Conservation (phyloP, 768 basidiomycete species). For the Mycena rebaudengoi region DNA sequence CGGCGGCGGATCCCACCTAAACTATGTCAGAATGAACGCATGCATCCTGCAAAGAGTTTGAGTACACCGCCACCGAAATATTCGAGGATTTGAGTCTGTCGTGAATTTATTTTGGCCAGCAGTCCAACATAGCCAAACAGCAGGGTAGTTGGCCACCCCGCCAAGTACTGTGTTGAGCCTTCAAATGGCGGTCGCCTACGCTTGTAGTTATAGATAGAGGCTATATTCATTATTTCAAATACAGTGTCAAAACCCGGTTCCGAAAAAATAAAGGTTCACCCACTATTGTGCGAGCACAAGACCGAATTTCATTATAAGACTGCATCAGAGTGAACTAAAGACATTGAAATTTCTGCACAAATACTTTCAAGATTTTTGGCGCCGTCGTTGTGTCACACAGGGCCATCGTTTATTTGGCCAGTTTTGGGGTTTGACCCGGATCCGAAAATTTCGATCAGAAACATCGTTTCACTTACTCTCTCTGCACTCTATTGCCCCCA, state of each 20-base stretch:
- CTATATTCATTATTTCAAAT: too few species aligned
- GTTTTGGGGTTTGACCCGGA: background rate
- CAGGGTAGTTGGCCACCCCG: too few species aligned
- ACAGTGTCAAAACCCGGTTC: background rate
- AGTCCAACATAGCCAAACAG: too few species aligned
- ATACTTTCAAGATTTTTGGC: background rate
- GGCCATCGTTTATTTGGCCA: background rate
- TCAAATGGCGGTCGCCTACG: too few species aligned
- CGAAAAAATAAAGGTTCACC: background rate
- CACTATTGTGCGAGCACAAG: background rate
- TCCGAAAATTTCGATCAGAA: background rate
- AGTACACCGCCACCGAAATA: too few species aligned
- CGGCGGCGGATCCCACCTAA: too few species aligned
- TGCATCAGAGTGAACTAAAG: background rate
- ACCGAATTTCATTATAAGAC: background rate
- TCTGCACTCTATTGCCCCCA: background rate
- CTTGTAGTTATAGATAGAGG: too few species aligned
- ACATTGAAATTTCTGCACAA: background rate
- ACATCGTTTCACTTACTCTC: background rate
- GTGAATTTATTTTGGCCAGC: too few species aligned
- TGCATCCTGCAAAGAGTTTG: too few species aligned
- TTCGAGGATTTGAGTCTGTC: too few species aligned
- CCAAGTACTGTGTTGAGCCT: too few species aligned
- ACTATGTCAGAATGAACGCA: too few species aligned
- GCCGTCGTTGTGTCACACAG: background rate